phyloP scores from a whole-genome alignment of 176 grass and related monocot genomes.

The Cymbopogon citratus region DNA sequence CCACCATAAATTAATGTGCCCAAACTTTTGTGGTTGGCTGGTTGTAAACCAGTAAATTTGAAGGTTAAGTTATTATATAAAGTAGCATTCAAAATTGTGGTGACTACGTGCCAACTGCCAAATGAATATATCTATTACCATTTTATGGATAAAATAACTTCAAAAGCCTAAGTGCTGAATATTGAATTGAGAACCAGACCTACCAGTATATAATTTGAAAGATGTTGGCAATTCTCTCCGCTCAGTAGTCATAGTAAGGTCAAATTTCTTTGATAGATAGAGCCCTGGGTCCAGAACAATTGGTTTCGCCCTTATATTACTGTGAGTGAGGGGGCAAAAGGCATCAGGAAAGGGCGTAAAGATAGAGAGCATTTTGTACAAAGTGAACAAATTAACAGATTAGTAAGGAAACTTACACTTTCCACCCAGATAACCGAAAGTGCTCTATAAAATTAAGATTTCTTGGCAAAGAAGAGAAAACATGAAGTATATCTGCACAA shows the following conservation, averaged over 20 bases:
- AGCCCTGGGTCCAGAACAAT: constrained; percentile 88
- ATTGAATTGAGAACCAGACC: not conserved
- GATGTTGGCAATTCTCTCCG: constrained; percentile 76
- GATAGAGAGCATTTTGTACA: not conserved
- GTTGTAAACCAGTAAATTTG: not conserved
- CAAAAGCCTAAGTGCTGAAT: too few species aligned
- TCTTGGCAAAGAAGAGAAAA: constrained; percentile 73
- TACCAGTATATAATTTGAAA: constrained; percentile 94
- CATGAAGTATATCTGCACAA: too few species aligned
- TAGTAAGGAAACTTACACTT: constrained; percentile 54
- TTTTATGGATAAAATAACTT: not conserved
- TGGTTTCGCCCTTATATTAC: constrained; percentile 67
- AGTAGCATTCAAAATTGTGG: not conserved
- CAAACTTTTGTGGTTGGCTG: not conserved
- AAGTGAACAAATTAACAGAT: not conserved
- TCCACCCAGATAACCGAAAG: constrained; percentile 88
- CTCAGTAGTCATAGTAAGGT: constrained; percentile 64
- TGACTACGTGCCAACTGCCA: not conserved
- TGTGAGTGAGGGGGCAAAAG: constrained; percentile 33
- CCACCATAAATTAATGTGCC: not conserved
- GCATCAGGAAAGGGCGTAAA: not conserved
- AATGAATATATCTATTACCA: not conserved
- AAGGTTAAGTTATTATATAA: too few species aligned
- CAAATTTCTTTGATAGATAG: constrained; percentile 93
- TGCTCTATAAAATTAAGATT: constrained; percentile 99